Evolutionary conservation across 306 rosid species (phyloP).

Genomic region (Comarum palustre): DNA sequence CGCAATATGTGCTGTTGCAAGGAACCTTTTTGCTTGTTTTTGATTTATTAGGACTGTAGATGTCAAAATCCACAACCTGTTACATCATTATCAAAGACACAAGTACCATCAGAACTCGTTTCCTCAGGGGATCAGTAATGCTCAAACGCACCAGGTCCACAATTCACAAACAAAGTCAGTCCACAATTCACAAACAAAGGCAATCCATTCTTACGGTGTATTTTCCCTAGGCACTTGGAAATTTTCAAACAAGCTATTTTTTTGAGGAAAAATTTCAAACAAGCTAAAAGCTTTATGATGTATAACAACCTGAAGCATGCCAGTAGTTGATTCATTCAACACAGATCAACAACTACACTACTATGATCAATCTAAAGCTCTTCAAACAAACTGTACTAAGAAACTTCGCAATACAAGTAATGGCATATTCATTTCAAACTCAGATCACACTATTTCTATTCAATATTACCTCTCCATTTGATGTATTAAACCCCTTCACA

Average conservation of each 20-base stretch:
- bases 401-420: not conserved
- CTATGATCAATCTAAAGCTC: not conserved
- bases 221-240: not conserved
- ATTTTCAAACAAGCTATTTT: slow-evolving; percentile 6
- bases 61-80: slow-evolving; percentile 40
- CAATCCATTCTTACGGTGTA: not conserved
- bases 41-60: slow-evolving; percentile 59
- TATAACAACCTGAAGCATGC: not conserved
- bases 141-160: not conserved
- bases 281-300: not conserved
- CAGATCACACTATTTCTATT: not conserved
- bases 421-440: not conserved
- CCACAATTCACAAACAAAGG: not conserved
- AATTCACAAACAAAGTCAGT: too few relatives aligned
- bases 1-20: slow-evolving; percentile 67
- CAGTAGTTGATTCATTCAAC: slow-evolving; percentile 8
- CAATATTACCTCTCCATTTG: slow-evolving; percentile 31
- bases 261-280: not conserved
- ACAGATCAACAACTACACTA: not conserved
- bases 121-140: not conserved
- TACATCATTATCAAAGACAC: slow-evolving; percentile 29
- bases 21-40: slow-evolving; percentile 55
- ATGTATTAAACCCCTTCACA: slow-evolving; percentile 14
- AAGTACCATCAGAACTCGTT: slow-evolving; percentile 21
- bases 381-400: not conserved